Evolutionary conservation across 805 yeast genomes (phyloP), one percentile per base, ranked within the genome.

Genomic region (Candida sonorensis): DNA sequence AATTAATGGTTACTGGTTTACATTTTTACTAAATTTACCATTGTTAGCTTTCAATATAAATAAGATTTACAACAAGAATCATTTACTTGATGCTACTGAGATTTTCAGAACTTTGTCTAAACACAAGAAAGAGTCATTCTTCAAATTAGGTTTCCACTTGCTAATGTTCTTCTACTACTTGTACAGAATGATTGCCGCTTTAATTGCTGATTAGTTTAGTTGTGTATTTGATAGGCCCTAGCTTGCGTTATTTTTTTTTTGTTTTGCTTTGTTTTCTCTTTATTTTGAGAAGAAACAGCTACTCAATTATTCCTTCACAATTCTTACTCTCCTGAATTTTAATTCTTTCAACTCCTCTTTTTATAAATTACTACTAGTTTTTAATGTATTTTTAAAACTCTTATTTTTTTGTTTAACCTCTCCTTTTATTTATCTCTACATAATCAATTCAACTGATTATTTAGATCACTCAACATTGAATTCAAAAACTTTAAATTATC

Each of bases 41-140:
- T 67, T 92, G 41, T 62, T 84, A 34, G 92, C 87, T 18, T 92
- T 69, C 69, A 92, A 92, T 57, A 77, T 67, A 38, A 80, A 81
- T 67, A 84, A 84, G 60, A 74, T 85, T 52, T 62, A 79, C 59
- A 75, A 74, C 49, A 86, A 85, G 61, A 77, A 79, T 57, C 88
- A 90, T 57, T 66, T 84, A 42, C 76, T 88, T 58, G 98, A 92
- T 60, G 97, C 97, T 37, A 90, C 98, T 27, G 97, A 90, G 61
- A 92, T 90, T 51, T 92, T 92, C 66, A 77, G 97, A 67, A 88
- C 97, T 26, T 73, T 90, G 53, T 74, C 85, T 49, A 84, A 81
- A 55, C 95, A 88, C 67, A 90, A 92, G 75, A 82, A 81, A 59
- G 97, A 88, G 64, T 73, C 86, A 39, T 87, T 88, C 56, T 62